Base-by-base conservation (phyloP, 306 rosid genomes). In the Acacia melanoxylon region DNA sequence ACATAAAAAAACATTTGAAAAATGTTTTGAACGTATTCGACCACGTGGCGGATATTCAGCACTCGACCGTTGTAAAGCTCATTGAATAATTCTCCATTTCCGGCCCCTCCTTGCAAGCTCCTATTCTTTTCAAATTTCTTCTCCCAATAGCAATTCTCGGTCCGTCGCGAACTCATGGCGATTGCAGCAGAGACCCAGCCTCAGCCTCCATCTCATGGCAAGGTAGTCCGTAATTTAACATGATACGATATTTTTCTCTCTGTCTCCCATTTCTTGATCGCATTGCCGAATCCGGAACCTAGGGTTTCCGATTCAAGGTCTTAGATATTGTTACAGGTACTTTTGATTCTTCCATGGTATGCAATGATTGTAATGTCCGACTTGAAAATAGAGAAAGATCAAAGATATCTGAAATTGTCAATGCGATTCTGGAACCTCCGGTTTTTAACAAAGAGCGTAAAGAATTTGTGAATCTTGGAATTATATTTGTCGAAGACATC, bases 41-140 rank as follows among this genome's bases (percentile, higher is more conserved):
- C 78, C 85, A 90, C 92, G 95, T 88, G 98, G 89, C 86, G n/a
- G 25, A 71, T 72, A 72, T 56, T 78, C 71, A 62, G 69, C 73
- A 91, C 77, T 93, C 99, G 99, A 95, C 99, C 99, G 99, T 95
- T 93, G 91, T 20, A 84, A 68, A 80, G 61, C 69, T 67, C 84
- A 37, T 82, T 79, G 89, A 82, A 68, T 14, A 80, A 33, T 72
- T 49, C 13, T 49, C 33, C 52, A n/a, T 51, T 29, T 17, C 33
- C 2, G 35, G 67, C 54, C 52, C 12, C 40, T 22, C 82, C 78
- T 35, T 10, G 37, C 54, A 40, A 41, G 82, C 72, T 73, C 68
- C 11, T 69, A 58, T 65, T 78, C 76, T 12, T 59, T 77, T 70
- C 78, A 25, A 78, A 66, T 81, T 88, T 54, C 80, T n/a, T 74